Conservation (phyloP, 1,284 basidiomycete genomes). For the Megacollybia platyphylla region DNA sequence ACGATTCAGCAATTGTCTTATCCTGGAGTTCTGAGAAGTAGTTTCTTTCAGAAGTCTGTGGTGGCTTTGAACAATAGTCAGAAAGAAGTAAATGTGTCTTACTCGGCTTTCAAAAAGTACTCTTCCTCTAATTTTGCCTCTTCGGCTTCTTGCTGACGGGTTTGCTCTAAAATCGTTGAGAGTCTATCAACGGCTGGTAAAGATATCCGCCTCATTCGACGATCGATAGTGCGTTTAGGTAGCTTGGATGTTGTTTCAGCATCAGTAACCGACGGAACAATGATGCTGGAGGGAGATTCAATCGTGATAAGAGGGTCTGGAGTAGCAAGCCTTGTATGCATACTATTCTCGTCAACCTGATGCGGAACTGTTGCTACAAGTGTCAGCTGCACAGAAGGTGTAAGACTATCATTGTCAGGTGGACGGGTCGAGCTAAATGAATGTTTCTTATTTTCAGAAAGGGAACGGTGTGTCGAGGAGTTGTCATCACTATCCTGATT, state of each 20-base stretch:
- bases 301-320: neutral
- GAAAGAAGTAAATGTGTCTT: slow-evolving; percentile 14
- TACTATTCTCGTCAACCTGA: too few species aligned
- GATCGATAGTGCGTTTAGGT: slow-evolving; percentile 4
- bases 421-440: neutral
- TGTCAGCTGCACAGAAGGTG: too few species aligned
- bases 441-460: slow-evolving; percentile 21
- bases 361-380: too few species aligned
- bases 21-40: slow-evolving; percentile 45
- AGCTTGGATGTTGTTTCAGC: slow-evolving; percentile 3
- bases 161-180: slow-evolving; percentile 15
- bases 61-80: slow-evolving; percentile 1
- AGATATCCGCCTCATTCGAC: slow-evolving; percentile 11
- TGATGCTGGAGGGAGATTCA: neutral
- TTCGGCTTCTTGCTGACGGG: slow-evolving; percentile 26
- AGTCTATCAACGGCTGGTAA: slow-evolving; percentile 16
- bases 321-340: too few species aligned
- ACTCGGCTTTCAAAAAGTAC: slow-evolving; percentile 52
- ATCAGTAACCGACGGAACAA: neutral
- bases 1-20: slow-evolving; percentile 52
- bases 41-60: slow-evolving; percentile 45
- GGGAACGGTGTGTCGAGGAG: slow-evolving; percentile 31
- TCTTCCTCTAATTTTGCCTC: slow-evolving; percentile 37
- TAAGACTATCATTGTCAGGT: neutral
- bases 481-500: slow-evolving; percentile 31